Evolutionary conservation across 2,329 filamentous ascomycete species (phyloP).

Genomic region (Scytalidium lignicola): DNA sequence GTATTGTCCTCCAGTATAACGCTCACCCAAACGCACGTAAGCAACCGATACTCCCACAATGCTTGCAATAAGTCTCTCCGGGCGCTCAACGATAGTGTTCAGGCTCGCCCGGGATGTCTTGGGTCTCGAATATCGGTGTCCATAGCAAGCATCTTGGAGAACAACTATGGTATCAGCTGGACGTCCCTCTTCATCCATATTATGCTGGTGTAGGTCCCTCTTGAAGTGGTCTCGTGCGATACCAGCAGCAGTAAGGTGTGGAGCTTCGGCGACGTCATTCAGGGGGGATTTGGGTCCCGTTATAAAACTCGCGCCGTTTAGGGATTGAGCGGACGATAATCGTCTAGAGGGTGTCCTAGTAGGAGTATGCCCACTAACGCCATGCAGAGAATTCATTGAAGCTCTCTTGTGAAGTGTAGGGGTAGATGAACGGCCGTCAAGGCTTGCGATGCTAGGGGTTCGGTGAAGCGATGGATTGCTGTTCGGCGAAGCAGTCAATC

Average conservation of each 20-base stretch:
- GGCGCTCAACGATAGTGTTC: conserved; percentile 83
- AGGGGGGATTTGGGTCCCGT: conserved; percentile 35
- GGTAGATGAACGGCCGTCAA: conserved; percentile 33
- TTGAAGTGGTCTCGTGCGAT: conserved; percentile 29
- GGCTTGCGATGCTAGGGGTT: conserved; percentile 36
- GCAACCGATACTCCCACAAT: conserved; percentile 79
- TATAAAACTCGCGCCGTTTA: conserved; percentile 21
- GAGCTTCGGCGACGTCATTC: conserved; percentile 26
- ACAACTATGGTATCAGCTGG: conserved; percentile 69
- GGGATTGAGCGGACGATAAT: conserved; percentile 36
- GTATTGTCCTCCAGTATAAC: conserved; percentile 66
- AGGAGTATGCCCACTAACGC: conserved; percentile 30
- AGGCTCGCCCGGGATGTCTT: conserved; percentile 68
- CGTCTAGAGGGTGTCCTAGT: conserved; percentile 33
- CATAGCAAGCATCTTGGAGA: conserved; percentile 90
- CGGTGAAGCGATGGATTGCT: conserved; percentile 24
- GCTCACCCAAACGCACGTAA: conserved; percentile 82
- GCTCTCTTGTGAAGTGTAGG: conserved; percentile 36
- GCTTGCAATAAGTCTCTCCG: conserved; percentile 81
- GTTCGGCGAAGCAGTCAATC: not conserved
- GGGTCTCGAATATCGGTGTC: conserved; percentile 83
- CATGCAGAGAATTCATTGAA: conserved; percentile 37
- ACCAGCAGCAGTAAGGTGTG: conserved; percentile 43
- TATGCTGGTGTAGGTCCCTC: conserved; percentile 25
- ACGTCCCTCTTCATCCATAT: conserved; percentile 14